These are phyloP conservation scores for Paramecium pentaurelia DNA, from an alignment of 73 alveolate genomes.

Conservation along the genomic window DNA sequence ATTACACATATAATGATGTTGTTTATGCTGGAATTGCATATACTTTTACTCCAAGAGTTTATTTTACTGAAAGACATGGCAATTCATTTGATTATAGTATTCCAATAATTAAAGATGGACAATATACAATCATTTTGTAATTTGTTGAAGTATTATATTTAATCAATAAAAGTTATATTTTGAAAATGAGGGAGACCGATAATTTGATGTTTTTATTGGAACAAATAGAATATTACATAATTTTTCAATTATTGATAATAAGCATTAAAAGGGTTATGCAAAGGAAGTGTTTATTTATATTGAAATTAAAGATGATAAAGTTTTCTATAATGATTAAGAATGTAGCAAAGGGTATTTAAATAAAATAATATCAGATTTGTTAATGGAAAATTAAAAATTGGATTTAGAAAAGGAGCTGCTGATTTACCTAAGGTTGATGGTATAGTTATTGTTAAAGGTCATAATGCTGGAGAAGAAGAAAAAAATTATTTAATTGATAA, in stretches of 20 bases:
- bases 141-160: neutral
- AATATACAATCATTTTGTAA: neutral
- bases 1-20: slow-evolving; percentile 31
- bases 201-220: slow-evolving; percentile 38
- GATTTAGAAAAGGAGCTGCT: slow-evolving; percentile 6
- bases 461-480: slow-evolving; percentile 28
- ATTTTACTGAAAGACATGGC: slow-evolving; percentile 45
- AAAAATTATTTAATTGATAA: slow-evolving; percentile 1
- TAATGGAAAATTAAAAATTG: neutral
- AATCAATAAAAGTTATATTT: neutral
- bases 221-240: neutral
- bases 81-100: neutral
- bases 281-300: neutral
- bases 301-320: neutral
- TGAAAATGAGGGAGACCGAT: neutral
- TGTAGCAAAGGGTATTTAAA: neutral
- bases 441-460: slow-evolving; percentile 7
- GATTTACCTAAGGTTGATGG: slow-evolving; percentile 42
- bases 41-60: slow-evolving; percentile 10
- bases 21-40: neutral
- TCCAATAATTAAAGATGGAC: neutral
- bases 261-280: neutral
- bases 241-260: neutral
- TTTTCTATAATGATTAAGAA: neutral
- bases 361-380: neutral